Conservation (phyloP, 2,329 filamentous ascomycete genomes). For the Chrysoporthe austroafricana region DNA sequence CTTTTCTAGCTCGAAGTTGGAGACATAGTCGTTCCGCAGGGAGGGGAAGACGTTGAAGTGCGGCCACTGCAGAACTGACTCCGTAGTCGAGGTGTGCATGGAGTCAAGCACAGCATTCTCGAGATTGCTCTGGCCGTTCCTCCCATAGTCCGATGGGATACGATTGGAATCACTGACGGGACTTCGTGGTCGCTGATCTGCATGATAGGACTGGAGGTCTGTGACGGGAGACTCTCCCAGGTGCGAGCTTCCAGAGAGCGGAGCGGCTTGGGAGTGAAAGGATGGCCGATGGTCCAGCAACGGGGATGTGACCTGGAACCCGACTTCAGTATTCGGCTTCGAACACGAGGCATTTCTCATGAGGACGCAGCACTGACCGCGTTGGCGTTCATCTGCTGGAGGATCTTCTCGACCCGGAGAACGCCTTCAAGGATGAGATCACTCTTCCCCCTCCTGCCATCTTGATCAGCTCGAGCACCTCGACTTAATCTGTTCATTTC, state of each 20-base stretch:
- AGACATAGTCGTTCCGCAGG: slow-evolving; percentile 46
- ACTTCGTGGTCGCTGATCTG: slow-evolving; percentile 31
- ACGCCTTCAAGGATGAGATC: slow-evolving; percentile 57
- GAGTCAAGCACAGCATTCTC: slow-evolving; percentile 54
- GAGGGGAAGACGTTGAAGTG: slow-evolving; percentile 51
- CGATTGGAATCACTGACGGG: slow-evolving; percentile 32
- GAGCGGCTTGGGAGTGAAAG: slow-evolving; percentile 28
- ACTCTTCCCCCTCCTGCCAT: slow-evolving; percentile 50
- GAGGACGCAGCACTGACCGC: slow-evolving; percentile 38
- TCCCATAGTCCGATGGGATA: slow-evolving; percentile 14
- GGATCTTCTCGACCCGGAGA: slow-evolving; percentile 49
- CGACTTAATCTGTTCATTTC: background rate
- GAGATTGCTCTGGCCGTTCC: slow-evolving; percentile 33
- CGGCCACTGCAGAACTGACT: slow-evolving; percentile 56
- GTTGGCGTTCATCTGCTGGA: slow-evolving; percentile 49
- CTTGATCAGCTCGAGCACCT: slow-evolving; percentile 2
- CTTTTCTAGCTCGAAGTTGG: slow-evolving; percentile 54
- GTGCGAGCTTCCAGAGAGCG: slow-evolving; percentile 34
- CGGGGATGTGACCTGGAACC: slow-evolving; percentile 17
- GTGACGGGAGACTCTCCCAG: slow-evolving; percentile 31
- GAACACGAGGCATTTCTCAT: too few relatives aligned
- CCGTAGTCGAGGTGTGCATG: slow-evolving; percentile 55
- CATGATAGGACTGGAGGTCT: slow-evolving; percentile 22
- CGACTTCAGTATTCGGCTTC: slow-evolving; percentile 9
- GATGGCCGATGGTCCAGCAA: slow-evolving; percentile 13